Conservation (phyloP, 2,329 filamentous ascomycete species). For the Colletotrichum lini region DNA sequence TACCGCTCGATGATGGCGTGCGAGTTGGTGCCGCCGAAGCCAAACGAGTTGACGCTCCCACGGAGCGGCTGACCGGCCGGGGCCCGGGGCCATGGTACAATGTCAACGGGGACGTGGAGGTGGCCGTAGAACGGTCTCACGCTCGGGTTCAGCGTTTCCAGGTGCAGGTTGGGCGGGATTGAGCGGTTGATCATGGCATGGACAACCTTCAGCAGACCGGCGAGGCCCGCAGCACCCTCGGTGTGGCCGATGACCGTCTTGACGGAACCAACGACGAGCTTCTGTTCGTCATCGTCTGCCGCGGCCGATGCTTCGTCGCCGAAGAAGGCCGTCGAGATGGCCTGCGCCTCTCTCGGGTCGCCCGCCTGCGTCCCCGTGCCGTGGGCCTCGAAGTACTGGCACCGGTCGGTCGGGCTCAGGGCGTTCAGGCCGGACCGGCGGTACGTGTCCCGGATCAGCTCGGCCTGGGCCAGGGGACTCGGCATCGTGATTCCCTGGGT, state of each 20-base stretch:
- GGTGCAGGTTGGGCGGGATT: conserved; percentile 43
- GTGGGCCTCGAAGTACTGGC: conserved; percentile 61
- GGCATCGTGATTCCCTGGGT: conserved; percentile 59
- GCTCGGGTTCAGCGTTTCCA: conserved; percentile 42
- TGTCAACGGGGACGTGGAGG: conserved; percentile 47
- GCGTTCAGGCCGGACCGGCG: conserved; percentile 54
- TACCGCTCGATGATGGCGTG: conserved; percentile 45
- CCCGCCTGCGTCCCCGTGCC: conserved; percentile 57
- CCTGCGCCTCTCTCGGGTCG: conserved; percentile 47
- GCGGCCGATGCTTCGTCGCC: conserved; percentile 45
- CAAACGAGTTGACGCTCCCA: conserved; percentile 46
- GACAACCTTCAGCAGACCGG: conserved; percentile 43
- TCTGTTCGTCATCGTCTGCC: conserved; percentile 40
- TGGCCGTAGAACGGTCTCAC: conserved; percentile 44
- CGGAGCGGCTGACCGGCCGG: conserved; percentile 42
- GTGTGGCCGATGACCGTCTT: conserved; percentile 46
- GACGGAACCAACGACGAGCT: conserved; percentile 47
- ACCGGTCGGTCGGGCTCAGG: conserved; percentile 48
- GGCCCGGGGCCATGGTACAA: conserved; percentile 47
- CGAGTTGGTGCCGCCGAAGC: conserved; percentile 45
- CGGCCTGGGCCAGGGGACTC: conserved; percentile 52
- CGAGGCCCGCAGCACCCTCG: conserved; percentile 43
- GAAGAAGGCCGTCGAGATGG: conserved; percentile 49
- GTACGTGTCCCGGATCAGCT: conserved; percentile 57
- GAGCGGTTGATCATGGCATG: conserved; percentile 41